Evolutionary conservation across 768 basidiomycete species (phyloP).

Genomic region (Podaxis sp.): DNA sequence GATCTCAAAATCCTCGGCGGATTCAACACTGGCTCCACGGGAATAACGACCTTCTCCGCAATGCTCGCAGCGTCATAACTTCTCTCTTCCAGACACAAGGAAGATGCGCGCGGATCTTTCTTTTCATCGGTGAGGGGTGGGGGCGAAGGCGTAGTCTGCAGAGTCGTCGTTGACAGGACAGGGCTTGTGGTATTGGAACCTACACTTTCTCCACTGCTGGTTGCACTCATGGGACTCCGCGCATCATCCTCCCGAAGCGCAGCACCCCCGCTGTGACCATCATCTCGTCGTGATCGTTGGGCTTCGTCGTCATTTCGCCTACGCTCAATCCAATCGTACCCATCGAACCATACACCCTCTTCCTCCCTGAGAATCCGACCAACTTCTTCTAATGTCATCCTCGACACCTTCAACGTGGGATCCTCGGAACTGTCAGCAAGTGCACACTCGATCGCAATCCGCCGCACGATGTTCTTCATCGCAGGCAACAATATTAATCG

Average conservation of each 20-base stretch:
- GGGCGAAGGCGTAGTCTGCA: conserved; percentile 79
- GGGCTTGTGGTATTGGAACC: conserved; percentile 66
- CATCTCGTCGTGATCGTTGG: conserved; percentile 41
- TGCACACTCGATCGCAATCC: conserved; percentile 62
- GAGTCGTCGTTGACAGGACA: conserved; percentile 68
- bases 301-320: conserved; percentile 38
- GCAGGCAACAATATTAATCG: conserved; percentile 60
- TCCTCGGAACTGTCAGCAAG: conserved; percentile 42
- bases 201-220: conserved; percentile 30
- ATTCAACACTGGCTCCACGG: conserved; percentile 61
- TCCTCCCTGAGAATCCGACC: conserved; percentile 55
- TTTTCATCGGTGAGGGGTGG: conserved; percentile 43
- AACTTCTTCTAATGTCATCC: conserved; percentile 65
- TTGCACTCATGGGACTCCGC: conserved; percentile 17
- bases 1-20: conserved; percentile 60
- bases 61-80: conserved; percentile 8
- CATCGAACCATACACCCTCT: conserved; percentile 71
- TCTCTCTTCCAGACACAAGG: neutral
- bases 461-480: conserved; percentile 68
- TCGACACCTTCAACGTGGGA: conserved; percentile 53
- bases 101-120: conserved; percentile 26
- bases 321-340: conserved; percentile 65
- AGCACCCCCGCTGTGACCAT: conserved; percentile 28
- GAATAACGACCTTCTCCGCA: conserved; percentile 22
- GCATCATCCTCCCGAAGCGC: conserved; percentile 9